These are phyloP conservation scores for Castanea mollissima DNA, from an alignment of 306 rosid species.

Conservation along the genomic window DNA sequence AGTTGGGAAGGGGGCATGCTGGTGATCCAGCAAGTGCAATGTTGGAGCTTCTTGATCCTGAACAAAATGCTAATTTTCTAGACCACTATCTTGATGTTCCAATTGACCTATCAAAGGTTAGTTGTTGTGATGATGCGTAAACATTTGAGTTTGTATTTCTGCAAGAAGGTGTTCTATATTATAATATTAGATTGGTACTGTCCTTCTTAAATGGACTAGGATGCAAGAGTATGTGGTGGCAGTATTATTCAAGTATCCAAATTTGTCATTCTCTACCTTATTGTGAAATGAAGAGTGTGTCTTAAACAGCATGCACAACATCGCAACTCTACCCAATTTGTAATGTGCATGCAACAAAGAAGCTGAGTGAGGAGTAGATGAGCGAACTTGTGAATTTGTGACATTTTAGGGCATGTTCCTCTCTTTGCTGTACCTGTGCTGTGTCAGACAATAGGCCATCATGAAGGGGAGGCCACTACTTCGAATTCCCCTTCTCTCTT, in stretches of 20 bases:
- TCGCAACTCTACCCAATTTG: not conserved
- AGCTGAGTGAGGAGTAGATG: not conserved
- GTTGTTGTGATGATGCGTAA: conserved; percentile 19
- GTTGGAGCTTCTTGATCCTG: conserved; percentile 99
- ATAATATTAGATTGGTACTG: not conserved
- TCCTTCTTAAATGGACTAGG: conserved; percentile 1
- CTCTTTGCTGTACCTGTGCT: not conserved
- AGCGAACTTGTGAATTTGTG: not conserved
- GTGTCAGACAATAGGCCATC: not conserved
- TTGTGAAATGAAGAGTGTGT: not conserved
- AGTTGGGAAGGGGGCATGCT: conserved; percentile 98
- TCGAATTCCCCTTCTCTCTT: too few species aligned
- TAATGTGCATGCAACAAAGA: not conserved
- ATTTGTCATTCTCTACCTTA: not conserved
- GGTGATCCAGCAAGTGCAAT: conserved; percentile 99
- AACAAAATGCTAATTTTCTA: conserved; percentile 98
- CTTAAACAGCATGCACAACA: not conserved
- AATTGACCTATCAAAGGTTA: conserved; percentile 94
- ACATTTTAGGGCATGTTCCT: not conserved
- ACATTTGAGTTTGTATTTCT: conserved; percentile 10
- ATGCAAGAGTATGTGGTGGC: too few species aligned
- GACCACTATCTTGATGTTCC: conserved; percentile 99
- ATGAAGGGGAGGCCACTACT: too few species aligned
- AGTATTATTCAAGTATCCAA: not conserved
- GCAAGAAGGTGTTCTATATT: not conserved